Evolutionary conservation across 257 asterid species (phyloP), one percentile per base, ranked within the genome.

Genomic region (Jacaranda mimosifolia): DNA sequence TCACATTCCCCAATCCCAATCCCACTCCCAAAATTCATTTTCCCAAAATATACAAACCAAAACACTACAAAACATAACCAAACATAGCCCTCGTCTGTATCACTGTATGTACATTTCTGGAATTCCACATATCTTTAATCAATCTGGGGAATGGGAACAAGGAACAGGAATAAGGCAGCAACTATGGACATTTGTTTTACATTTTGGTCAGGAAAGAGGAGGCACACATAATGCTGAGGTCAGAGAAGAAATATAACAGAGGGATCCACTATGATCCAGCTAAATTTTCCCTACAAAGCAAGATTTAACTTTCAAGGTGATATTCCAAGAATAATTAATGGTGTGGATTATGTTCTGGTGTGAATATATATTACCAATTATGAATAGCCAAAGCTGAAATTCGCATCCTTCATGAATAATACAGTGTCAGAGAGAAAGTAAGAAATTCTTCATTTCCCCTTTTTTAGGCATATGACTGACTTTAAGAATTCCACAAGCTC

Each of bases 261-360:
- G 13, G 67, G 35, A 14, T 40, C 64, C 49, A 26, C 66, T 12
- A 43, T 9, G 43, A 58, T 57, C 39, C 51, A 77, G 52, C 53
- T 57, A 57, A 10, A 43, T 43, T 12, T 18, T 63, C 15, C 32
- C 58, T 3, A 59, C 58, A 46, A 9, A 74, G 70, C 35, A 60
- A 62, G 53, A 74, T 35, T 62, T 35, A 64, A 75, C 18, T 38
- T 6, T 48, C 40, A 63, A 63, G 36, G n/a, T 32, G 63, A 12
- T 39, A 39, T 42, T 70, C 26, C 67, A 55, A 13, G 36, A 42
- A 66, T 64, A 56, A 3, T 14, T 14, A 9, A 8, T 9, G 3
- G 48, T 18, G 17, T 60, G n/a, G 32, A 46, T 52, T 73, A 14
- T 19, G 59, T 7, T 21, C 51, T 55, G 38, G 52, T 38, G 6